These are phyloP conservation scores for Psilocybe cubensis DNA, from an alignment of 768 basidiomycete species.

Conservation along the genomic window DNA sequence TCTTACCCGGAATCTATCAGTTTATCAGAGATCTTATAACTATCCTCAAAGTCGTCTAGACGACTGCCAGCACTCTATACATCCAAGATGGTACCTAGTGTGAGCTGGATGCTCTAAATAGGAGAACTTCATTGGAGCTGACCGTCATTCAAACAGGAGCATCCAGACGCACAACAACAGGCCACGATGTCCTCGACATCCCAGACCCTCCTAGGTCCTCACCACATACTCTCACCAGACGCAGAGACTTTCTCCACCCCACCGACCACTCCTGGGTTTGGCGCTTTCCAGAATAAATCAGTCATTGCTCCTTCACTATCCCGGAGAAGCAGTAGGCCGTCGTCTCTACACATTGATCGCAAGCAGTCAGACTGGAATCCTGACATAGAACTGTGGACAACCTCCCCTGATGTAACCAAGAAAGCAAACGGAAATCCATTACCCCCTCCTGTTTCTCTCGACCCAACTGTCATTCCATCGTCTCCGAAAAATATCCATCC, in stretches of 20 bases:
- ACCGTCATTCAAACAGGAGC: not conserved
- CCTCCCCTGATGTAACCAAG: conserved; percentile 30
- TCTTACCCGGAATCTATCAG: conserved; percentile 12
- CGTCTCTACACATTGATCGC: conserved; percentile 46
- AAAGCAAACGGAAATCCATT: conserved; percentile 16
- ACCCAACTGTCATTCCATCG: conserved; percentile 20
- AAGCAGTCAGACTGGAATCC: conserved; percentile 42
- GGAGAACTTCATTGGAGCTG: not conserved
- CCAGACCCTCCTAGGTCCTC: conserved; percentile 19
- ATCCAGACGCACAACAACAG: not conserved
- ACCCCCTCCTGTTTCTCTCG: conserved; percentile 12
- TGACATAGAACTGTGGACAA: conserved; percentile 45
- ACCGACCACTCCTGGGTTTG: conserved; percentile 36
- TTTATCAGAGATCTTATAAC: conserved; percentile 1
- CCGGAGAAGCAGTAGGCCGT: conserved; percentile 45
- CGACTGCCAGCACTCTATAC: conserved; percentile 6
- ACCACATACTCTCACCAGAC: conserved; percentile 33
- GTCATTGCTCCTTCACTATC: conserved; percentile 42
- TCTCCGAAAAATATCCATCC: conserved; percentile 17
- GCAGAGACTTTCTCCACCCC: conserved; percentile 47
- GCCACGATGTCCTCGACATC: conserved; percentile 19
- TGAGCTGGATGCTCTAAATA: not conserved
- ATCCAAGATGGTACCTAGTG: conserved; percentile 1
- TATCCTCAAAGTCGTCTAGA: conserved; percentile 17
- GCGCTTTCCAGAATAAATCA: conserved; percentile 18